phyloP scores from a whole-genome alignment of 805 yeast genomes.

The Yarrowia hollandica region DNA sequence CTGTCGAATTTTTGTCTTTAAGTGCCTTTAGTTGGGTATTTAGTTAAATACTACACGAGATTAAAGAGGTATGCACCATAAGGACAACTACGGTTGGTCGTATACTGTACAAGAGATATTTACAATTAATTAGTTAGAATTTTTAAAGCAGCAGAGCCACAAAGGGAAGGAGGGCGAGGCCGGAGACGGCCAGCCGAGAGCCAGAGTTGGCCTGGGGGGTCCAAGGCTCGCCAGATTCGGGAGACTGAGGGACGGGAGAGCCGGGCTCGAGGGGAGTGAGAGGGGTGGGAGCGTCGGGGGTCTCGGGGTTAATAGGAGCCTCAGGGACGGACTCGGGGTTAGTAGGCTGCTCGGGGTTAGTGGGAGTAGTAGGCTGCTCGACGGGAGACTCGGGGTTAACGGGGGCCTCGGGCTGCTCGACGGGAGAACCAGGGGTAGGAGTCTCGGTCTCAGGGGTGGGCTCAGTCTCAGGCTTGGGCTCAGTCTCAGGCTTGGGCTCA shows the following conservation, averaged over 20 bases:
- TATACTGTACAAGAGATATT: background rate
- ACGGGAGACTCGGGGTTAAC: background rate
- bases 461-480: too few species aligned
- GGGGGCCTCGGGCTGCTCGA: too few species aligned
- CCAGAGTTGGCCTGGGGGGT: constrained; percentile 15
- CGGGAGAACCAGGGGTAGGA: too few species aligned
- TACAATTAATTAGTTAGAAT: constrained; percentile 1
- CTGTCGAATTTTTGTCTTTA: too few species aligned
- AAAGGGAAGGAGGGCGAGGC: constrained; percentile 4
- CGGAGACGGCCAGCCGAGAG: background rate
- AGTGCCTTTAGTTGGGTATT: too few species aligned
- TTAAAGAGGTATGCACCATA: too few species aligned
- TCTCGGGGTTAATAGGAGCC: background rate
- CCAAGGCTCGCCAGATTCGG: too few species aligned
- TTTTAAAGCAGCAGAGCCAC: constrained; percentile 11
- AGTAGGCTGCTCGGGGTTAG: background rate
- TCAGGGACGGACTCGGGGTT: background rate
- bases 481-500: background rate
- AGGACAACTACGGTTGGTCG: too few species aligned
- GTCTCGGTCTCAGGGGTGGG: too few species aligned
- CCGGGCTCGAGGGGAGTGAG: background rate
- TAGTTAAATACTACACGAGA: too few species aligned
- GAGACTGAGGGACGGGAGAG: background rate
- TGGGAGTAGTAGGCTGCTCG: background rate
- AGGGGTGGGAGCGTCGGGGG: background rate